Percentiles rank a stretch among this genome's conserved stretches.
Conservation (phyloP, 345 rosid genomes). For the Rubroshorea leprosula region DNA sequence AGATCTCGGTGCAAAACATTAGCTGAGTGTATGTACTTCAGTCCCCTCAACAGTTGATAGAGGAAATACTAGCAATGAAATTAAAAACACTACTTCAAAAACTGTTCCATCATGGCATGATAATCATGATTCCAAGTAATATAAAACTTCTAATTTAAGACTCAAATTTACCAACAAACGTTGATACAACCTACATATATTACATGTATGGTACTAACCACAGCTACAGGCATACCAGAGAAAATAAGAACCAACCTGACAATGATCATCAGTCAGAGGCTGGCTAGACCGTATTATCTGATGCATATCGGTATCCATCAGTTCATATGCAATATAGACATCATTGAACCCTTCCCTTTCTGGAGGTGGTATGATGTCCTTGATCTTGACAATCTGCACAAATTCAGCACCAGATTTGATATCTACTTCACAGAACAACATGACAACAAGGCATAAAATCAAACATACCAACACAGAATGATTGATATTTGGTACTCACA, state of each 20-base stretch:
- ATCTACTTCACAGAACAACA: slow-evolving; percentile 7
- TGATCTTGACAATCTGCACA: slow-evolving; percentile 67
- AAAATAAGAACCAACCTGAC: slow-evolving; percentile 45
- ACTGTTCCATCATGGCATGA: not conserved
- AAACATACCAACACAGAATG: not conserved
- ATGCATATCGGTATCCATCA: slow-evolving; percentile 92
- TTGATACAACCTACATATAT: too few species aligned
- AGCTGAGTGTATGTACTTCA: slow-evolving; percentile 76
- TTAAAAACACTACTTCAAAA: not conserved
- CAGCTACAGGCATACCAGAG: not conserved
- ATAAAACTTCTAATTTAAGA: not conserved
- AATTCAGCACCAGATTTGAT: not conserved
- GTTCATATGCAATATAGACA: slow-evolving; percentile 78
- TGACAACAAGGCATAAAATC: not conserved
- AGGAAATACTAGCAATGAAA: slow-evolving; percentile 59
- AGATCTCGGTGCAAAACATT: slow-evolving; percentile 84
- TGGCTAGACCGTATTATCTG: slow-evolving; percentile 83
- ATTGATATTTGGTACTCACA: slow-evolving; percentile 26
- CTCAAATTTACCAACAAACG: too few species aligned
- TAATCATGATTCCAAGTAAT: not conserved
- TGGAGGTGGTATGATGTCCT: slow-evolving; percentile 75
- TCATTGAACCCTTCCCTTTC: slow-evolving; percentile 68
- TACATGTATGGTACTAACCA: too few species aligned
- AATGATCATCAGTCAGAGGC: slow-evolving; percentile 76
- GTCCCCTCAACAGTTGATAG: slow-evolving; percentile 75